Conservation (phyloP, 805 yeast genomes). For the Ogataea parapolymorpha region DNA sequence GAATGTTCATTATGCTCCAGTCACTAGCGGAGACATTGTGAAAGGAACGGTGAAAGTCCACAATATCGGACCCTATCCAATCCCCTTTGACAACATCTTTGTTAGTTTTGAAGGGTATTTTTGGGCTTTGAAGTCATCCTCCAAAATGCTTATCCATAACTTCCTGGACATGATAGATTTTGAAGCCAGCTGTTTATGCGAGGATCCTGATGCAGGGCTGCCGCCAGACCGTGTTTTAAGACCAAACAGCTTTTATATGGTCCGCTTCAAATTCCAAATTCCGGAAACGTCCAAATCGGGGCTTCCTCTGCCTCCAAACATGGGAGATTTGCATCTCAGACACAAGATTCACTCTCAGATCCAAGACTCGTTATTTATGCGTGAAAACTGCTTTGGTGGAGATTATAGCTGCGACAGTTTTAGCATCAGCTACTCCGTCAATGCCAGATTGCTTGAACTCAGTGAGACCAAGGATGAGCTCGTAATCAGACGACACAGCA, state of each 20-base stretch:
- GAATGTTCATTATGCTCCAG: constrained; percentile 11
- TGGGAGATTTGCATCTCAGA: constrained; percentile 17
- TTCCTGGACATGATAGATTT: constrained; percentile 42
- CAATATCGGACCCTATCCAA: constrained; percentile 17
- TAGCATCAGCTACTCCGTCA: constrained; percentile 17
- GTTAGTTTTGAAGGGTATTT: constrained; percentile 42
- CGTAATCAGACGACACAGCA: constrained; percentile 13
- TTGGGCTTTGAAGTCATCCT: constrained; percentile 19
- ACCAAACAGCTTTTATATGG: constrained; percentile 14
- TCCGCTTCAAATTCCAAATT: constrained; percentile 18
- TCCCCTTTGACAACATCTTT: constrained; percentile 42
- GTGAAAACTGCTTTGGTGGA: constrained; percentile 5
- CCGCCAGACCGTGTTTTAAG: constrained; percentile 17
- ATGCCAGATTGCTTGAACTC: constrained; percentile 15
- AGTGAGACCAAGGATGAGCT: constrained; percentile 3
- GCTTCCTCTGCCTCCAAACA: constrained; percentile 13
- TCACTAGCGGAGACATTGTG: constrained; percentile 13
- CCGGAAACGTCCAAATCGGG: constrained; percentile 16
- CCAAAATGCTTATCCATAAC: constrained; percentile 20
- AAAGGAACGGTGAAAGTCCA: constrained; percentile 15
- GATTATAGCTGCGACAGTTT: constrained; percentile 9
- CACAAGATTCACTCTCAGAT: constrained; percentile 7
- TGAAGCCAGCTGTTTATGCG: constrained; percentile 17
- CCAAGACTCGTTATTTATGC: constrained; percentile 10
- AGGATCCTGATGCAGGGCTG: constrained; percentile 13